Conservation (phyloP, 2,329 filamentous ascomycete species). For the Coleophoma crateriformis region DNA sequence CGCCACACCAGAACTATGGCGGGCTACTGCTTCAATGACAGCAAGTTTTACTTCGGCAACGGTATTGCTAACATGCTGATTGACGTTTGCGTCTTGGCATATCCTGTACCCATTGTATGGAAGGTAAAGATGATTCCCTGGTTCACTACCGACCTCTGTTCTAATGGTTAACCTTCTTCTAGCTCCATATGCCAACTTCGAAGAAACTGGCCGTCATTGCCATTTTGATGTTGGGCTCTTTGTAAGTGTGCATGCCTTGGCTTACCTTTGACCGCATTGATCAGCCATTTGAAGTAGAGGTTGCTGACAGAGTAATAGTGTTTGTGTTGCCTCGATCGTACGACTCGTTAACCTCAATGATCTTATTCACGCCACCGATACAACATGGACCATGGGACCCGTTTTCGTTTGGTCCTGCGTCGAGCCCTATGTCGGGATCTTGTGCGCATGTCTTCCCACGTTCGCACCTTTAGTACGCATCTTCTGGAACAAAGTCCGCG, state of each 20-base stretch:
- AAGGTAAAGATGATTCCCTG: neutral
- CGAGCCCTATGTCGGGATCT: slow-evolving; percentile 29
- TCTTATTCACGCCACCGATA: slow-evolving; percentile 16
- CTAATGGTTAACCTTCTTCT: neutral
- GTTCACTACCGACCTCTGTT: too few relatives aligned
- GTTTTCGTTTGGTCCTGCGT: slow-evolving; percentile 28
- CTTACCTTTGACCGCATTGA: neutral
- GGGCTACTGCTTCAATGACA: slow-evolving; percentile 19
- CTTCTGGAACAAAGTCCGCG: slow-evolving; percentile 1
- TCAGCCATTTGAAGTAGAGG: neutral
- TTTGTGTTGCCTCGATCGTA: slow-evolving; percentile 24
- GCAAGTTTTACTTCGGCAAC: slow-evolving; percentile 20
- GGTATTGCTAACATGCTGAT: slow-evolving; percentile 22
- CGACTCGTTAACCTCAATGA: slow-evolving; percentile 23
- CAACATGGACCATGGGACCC: slow-evolving; percentile 24
- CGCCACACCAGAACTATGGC: neutral
- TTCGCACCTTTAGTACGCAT: slow-evolving; percentile 26
- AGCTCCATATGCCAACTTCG: slow-evolving; percentile 22
- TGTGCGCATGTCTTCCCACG: slow-evolving; percentile 30
- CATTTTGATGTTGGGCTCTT: slow-evolving; percentile 25
- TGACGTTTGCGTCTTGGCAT: slow-evolving; percentile 25
- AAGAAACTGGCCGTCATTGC: slow-evolving; percentile 24
- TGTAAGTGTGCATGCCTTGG: slow-evolving; percentile 15
- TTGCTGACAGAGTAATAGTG: slow-evolving; percentile 7
- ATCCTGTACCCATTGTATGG: slow-evolving; percentile 24